Percentiles rank a stretch among this genome's conserved stretches.
Evolutionary conservation across 2,329 filamentous ascomycete genomes (phyloP).

Genomic region (Pseudogymnoascus sp.): DNA sequence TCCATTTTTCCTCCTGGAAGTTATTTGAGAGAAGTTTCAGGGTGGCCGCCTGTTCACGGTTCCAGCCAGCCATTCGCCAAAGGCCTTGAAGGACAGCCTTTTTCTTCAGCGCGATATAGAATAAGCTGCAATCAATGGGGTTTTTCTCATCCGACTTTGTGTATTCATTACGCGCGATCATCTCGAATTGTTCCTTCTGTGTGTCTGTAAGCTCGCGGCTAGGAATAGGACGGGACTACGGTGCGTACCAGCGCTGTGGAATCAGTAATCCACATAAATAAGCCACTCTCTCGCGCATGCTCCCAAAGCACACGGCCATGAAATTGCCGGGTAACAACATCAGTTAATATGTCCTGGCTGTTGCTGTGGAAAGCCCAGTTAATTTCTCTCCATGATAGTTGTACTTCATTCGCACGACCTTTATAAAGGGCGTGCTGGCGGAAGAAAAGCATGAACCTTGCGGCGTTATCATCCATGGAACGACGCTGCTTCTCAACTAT

Average conservation of each 20-base stretch:
- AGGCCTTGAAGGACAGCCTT: conserved; percentile 84
- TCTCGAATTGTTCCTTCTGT: conserved; percentile 72
- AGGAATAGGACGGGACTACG: conserved; percentile 9
- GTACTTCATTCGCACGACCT: conserved; percentile 53
- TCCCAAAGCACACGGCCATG: conserved; percentile 77
- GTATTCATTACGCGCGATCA: conserved; percentile 89
- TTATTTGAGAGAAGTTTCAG: conserved; percentile 79
- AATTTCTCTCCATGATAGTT: conserved; percentile 70
- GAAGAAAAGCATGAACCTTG: conserved; percentile 81
- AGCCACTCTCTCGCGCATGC: conserved; percentile 73
- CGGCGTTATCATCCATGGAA: conserved; percentile 84
- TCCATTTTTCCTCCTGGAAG: conserved; percentile 81
- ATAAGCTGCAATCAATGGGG: conserved; percentile 82
- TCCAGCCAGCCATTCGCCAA: conserved; percentile 91
- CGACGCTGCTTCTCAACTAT: conserved; percentile 79
- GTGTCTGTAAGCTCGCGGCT: background rate
- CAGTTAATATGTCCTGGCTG: conserved; percentile 81
- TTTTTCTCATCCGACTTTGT: conserved; percentile 80
- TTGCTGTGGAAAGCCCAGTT: conserved; percentile 78
- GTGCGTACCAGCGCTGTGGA: conserved; percentile 60
- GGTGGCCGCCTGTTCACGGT: conserved; percentile 76
- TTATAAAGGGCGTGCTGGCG: conserved; percentile 68
- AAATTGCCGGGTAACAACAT: conserved; percentile 73
- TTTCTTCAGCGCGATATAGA: conserved; percentile 84
- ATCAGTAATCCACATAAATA: conserved; percentile 94